These are phyloP conservation scores for Suillus bovinus DNA, from an alignment of 768 basidiomycete species.

Conservation along the genomic window DNA sequence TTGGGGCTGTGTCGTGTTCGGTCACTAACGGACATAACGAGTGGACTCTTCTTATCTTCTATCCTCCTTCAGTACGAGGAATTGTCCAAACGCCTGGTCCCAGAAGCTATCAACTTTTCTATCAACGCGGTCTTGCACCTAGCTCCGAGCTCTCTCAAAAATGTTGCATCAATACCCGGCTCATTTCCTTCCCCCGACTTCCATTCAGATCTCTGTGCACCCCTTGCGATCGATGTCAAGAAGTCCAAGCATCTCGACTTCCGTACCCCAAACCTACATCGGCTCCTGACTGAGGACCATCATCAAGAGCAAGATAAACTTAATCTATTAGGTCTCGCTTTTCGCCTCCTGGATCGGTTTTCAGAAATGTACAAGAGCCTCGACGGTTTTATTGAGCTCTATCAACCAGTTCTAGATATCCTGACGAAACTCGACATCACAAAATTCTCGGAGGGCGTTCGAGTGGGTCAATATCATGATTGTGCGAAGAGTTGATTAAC, in stretches of 20 bases:
- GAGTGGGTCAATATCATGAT: conserved; percentile 43
- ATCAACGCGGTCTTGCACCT: conserved; percentile 71
- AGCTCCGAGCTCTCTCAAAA: conserved; percentile 58
- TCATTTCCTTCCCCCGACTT: conserved; percentile 75
- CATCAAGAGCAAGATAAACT: conserved; percentile 64
- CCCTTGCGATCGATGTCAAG: conserved; percentile 40
- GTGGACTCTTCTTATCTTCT: conserved; percentile 88
- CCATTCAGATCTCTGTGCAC: conserved; percentile 43
- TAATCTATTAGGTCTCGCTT: conserved; percentile 61
- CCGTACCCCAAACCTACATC: conserved; percentile 48
- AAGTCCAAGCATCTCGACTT: conserved; percentile 41
- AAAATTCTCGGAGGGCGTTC: conserved; percentile 49
- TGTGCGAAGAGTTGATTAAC: conserved; percentile 5
- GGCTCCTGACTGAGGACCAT: conserved; percentile 37
- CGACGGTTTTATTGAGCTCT: conserved; percentile 85
- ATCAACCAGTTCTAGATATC: conserved; percentile 61
- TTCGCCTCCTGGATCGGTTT: conserved; percentile 66
- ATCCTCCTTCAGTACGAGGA: conserved; percentile 83
- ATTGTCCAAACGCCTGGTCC: conserved; percentile 83
- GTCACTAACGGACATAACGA: conserved; percentile 69
- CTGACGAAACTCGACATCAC: conserved; percentile 52
- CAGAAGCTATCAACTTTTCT: conserved; percentile 86
- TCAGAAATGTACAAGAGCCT: conserved; percentile 77
- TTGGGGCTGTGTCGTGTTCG: conserved; percentile 83
- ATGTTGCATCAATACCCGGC: conserved; percentile 56